These are phyloP conservation scores for Sanguinoderma infundibulare DNA, from an alignment of 1,284 basidiomycete species.

Conservation along the genomic window DNA sequence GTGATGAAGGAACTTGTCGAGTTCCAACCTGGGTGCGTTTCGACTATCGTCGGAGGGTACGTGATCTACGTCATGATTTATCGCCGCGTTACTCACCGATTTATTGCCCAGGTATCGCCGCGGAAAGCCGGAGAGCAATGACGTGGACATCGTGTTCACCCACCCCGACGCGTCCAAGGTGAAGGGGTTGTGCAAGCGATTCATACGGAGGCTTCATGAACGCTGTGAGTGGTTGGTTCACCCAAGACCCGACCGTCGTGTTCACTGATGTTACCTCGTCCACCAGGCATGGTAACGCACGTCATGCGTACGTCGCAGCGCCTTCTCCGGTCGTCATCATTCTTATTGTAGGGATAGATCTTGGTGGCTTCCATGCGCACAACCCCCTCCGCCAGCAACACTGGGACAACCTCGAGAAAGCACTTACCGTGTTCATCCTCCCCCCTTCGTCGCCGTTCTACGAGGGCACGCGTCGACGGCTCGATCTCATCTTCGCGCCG, in stretches of 20 bases:
- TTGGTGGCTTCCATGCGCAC: constrained; percentile 59
- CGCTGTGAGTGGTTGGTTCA: constrained; percentile 45
- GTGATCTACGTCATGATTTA: constrained; percentile 24
- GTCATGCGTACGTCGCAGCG: constrained; percentile 58
- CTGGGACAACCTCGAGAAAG: constrained; percentile 74
- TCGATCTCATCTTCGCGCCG: constrained; percentile 77
- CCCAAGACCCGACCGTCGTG: neutral
- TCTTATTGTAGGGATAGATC: constrained; percentile 38
- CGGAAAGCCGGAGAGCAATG: constrained; percentile 74
- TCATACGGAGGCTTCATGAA: constrained; percentile 38
- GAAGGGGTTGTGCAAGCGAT: constrained; percentile 45
- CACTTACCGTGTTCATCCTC: constrained; percentile 68
- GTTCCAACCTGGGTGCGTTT: constrained; percentile 63
- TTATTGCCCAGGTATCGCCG: constrained; percentile 63
- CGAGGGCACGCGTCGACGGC: constrained; percentile 53
- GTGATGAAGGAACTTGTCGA: constrained; percentile 61
- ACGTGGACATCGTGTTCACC: constrained; percentile 82
- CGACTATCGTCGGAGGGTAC: constrained; percentile 75
- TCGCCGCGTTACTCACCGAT: neutral
- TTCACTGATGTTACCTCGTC: neutral
- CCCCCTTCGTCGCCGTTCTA: constrained; percentile 40
- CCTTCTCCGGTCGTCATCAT: neutral
- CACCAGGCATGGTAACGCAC: constrained; percentile 63
- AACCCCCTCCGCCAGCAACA: constrained; percentile 56
- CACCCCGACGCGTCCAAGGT: constrained; percentile 58